Evolutionary conservation across 371 early-diverging fungal species (phyloP).

Genomic region (Capillidium heterosporum): DNA sequence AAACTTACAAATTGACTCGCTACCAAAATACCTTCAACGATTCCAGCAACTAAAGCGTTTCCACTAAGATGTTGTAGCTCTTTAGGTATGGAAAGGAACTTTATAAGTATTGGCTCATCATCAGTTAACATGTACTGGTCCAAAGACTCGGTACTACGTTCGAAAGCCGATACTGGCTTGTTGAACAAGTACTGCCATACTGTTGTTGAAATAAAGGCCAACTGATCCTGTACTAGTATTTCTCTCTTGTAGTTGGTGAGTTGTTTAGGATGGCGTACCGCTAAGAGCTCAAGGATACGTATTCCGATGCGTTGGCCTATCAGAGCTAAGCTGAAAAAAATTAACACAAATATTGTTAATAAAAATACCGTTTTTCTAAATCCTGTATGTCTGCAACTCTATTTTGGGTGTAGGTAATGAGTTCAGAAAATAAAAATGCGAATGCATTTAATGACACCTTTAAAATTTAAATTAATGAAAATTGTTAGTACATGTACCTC

Average conservation of each 20-base stretch:
- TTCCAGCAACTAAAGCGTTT: constrained; percentile 85
- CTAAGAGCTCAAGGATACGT: constrained; percentile 62
- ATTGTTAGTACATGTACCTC: not conserved
- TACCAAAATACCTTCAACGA: constrained; percentile 84
- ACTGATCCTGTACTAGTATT: constrained; percentile 63
- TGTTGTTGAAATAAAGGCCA: constrained; percentile 77
- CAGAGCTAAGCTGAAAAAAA: constrained; percentile 33
- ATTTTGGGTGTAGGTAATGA: constrained; percentile 89
- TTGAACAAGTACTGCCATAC: constrained; percentile 89
- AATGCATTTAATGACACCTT: constrained; percentile 65
- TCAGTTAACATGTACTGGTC: constrained; percentile 97
- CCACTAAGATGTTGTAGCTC: constrained; percentile 80
- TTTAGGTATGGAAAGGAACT: constrained; percentile 82
- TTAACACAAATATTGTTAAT: not conserved
- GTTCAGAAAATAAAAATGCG: constrained; percentile 83
- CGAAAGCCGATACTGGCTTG: constrained; percentile 83
- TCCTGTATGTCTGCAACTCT: constrained; percentile 84
- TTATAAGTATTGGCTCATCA: constrained; percentile 73
- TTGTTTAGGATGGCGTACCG: constrained; percentile 44
- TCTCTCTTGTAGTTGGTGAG: constrained; percentile 41
- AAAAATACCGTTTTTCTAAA: constrained; percentile 60
- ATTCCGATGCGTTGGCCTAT: constrained; percentile 86
- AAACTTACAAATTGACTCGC: constrained; percentile 75
- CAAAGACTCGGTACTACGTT: constrained; percentile 81
- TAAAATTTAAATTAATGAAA: not conserved